A percentile compares a stretch with the other conserved stretches of the same genome.
These are phyloP conservation scores for Kwoniella shandongensis DNA, from an alignment of 768 basidiomycete species.

Conservation along the genomic window DNA sequence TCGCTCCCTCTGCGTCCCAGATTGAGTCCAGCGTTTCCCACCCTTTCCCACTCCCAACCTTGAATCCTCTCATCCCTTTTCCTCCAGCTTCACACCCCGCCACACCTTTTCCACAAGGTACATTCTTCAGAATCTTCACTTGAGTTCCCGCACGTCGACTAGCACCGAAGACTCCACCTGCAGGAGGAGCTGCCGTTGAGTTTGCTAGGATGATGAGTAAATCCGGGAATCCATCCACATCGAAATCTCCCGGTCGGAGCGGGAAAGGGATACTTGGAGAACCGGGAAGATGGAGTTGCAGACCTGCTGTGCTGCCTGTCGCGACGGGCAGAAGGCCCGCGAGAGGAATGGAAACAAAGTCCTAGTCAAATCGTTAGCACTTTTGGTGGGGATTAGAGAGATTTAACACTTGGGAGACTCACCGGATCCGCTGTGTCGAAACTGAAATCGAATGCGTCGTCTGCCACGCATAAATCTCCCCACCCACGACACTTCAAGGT, in stretches of 20 bases:
- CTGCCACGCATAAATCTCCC: conserved; percentile 75
- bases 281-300: conserved; percentile 69
- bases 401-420: conserved; percentile 18
- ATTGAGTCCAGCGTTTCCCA: conserved; percentile 65
- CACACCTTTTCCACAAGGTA: conserved; percentile 46
- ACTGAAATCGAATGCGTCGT: conserved; percentile 77
- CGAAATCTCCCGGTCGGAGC: conserved; percentile 80
- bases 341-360: conserved; percentile 67
- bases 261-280: conserved; percentile 72
- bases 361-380: conserved; percentile 55
- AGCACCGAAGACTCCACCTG: conserved; percentile 47
- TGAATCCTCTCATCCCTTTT: conserved; percentile 66
- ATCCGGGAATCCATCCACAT: conserved; percentile 94
- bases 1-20: conserved; percentile 72
- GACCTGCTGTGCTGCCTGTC: conserved; percentile 31
- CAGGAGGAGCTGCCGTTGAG: conserved; percentile 54
- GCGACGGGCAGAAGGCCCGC: conserved; percentile 60
- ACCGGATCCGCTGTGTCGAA: conserved; percentile 56
- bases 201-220: conserved; percentile 63
- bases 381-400: too few relatives aligned
- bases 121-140: conserved; percentile 50
- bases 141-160: conserved; percentile 30
- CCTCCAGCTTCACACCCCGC: conserved; percentile 27
- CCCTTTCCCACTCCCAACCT: conserved; percentile 58
- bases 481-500: conserved; percentile 69